These are phyloP conservation scores for Geum urbanum DNA, from an alignment of 306 rosid genomes.

Conservation along the genomic window DNA sequence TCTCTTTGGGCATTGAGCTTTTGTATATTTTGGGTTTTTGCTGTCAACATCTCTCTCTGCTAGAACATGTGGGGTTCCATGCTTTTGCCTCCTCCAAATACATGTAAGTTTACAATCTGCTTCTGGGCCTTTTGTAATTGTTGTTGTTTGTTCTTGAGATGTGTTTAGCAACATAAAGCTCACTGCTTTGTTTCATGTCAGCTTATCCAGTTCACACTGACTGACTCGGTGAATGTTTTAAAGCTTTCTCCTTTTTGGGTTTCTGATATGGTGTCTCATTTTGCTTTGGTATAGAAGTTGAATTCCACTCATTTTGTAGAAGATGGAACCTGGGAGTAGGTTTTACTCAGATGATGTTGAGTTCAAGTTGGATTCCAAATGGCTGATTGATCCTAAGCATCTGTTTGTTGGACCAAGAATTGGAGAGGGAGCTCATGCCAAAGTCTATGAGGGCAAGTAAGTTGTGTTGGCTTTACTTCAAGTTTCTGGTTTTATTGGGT, in stretches of 20 bases:
- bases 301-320: constrained; percentile 24
- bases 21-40: constrained; percentile 33
- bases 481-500: constrained; percentile 19
- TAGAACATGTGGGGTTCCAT: constrained; percentile 66
- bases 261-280: constrained; percentile 18
- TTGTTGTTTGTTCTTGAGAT: constrained; percentile 37
- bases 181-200: constrained; percentile 42
- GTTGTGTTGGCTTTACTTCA: constrained; percentile 21
- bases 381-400: constrained; percentile 77
- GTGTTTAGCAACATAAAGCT: constrained; percentile 47
- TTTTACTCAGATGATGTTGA: constrained; percentile 66
- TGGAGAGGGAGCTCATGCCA: constrained; percentile 98
- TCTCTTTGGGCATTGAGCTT: constrained; percentile 80
- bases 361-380: constrained; percentile 72
- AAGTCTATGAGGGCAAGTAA: constrained; percentile 93
- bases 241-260: constrained; percentile 34
- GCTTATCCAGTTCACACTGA: constrained; percentile 45
- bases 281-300: constrained; percentile 29
- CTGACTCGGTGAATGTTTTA: constrained; percentile 23
- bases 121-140: constrained; percentile 31
- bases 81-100: constrained; percentile 53
- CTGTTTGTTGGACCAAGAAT: constrained; percentile 83
- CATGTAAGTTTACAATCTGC: constrained; percentile 48
- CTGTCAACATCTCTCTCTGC: constrained; percentile 28
- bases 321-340: constrained; percentile 75